Base-by-base conservation (phyloP, 495 filamentous ascomycete genomes). In the Pseudomonodictys pantanalensis region DNA sequence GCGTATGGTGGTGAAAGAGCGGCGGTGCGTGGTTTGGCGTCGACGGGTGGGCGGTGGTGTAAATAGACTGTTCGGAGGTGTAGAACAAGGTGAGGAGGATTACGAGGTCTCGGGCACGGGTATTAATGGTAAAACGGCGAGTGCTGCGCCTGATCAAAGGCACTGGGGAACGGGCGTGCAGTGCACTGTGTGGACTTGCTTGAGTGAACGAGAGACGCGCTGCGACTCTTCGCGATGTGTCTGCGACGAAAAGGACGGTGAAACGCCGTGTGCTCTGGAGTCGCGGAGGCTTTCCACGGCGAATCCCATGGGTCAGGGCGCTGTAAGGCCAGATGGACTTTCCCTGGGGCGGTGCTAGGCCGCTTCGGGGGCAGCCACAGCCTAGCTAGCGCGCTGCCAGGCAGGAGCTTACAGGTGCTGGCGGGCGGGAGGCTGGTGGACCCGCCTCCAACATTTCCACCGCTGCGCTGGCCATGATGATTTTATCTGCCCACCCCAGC, bases 31-130 rank as follows among this genome's bases (percentile, higher is more conserved):
- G n/a, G n/a, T n/a, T n/a, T n/a, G n/a, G n/a, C n/a, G n/a, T n/a
- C n/a, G n/a, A n/a, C n/a, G n/a, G n/a, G n/a, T n/a, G n/a, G n/a
- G n/a, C n/a, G n/a, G n/a, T n/a, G n/a, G n/a, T n/a, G n/a, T n/a
- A n/a, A n/a, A n/a, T n/a, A n/a, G n/a, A n/a, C n/a, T n/a, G n/a
- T n/a, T n/a, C n/a, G n/a, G n/a, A n/a, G n/a, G n/a, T n/a, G n/a
- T n/a, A n/a, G n/a, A n/a, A n/a, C 15, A 3, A 18, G 26, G 28
- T 33, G 51, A 11, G 51, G 51, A 54, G 32, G 51, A 43, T 54
- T 42, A 54, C 51, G 51, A 52, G 49, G 29, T 35, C 2, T 43
- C 51, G 51, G 51, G 51, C 43, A 54, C n/a, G n/a, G n/a, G n/a
- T n/a, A n/a, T n/a, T n/a, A n/a, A n/a, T n/a, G n/a, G n/a, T n/a